Conservation (phyloP, 176 grass and related monocot species). For the Oryza nivara region DNA sequence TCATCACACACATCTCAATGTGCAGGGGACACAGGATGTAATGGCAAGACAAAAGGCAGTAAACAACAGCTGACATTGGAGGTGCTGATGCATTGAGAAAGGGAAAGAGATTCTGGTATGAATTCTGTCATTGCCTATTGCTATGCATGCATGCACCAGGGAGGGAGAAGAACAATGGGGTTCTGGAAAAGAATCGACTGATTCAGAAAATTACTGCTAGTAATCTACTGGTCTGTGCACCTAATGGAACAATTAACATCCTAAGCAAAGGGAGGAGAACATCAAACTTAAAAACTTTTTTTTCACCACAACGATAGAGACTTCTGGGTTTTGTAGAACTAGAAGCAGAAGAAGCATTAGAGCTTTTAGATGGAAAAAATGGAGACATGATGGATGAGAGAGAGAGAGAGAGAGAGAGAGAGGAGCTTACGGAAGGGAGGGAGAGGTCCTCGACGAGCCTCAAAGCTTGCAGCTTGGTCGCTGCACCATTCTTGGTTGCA, state of each 20-base stretch:
- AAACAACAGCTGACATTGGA: not conserved
- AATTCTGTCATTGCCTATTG: not conserved
- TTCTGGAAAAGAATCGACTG: not conserved
- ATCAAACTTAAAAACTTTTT: not conserved
- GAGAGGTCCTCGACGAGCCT: slow-evolving; percentile 81
- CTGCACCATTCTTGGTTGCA: slow-evolving; percentile 39
- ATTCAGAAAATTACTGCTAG: not conserved
- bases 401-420: slow-evolving; percentile 34
- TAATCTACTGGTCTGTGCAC: not conserved
- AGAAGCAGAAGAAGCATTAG: not conserved
- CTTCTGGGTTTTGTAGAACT: not conserved
- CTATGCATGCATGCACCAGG: not conserved
- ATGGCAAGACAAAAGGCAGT: slow-evolving; percentile 28
- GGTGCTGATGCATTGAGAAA: not conserved
- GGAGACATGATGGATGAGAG: not conserved
- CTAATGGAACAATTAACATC: not conserved
- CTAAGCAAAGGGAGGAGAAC: not conserved
- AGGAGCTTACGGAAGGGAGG: slow-evolving; percentile 69
- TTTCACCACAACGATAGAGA: not conserved
- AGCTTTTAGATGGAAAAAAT: not conserved
- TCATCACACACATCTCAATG: slow-evolving; percentile 15
- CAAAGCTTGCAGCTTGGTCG: slow-evolving; percentile 61
- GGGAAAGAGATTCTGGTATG: slow-evolving; percentile 1
- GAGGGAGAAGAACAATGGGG: slow-evolving; percentile 3
- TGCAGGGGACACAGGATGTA: slow-evolving; percentile 13